Evolutionary conservation across 352 stramenopile species (phyloP), one percentile per base, ranked within the genome.

Genomic region (Blastocystis sp.): DNA sequence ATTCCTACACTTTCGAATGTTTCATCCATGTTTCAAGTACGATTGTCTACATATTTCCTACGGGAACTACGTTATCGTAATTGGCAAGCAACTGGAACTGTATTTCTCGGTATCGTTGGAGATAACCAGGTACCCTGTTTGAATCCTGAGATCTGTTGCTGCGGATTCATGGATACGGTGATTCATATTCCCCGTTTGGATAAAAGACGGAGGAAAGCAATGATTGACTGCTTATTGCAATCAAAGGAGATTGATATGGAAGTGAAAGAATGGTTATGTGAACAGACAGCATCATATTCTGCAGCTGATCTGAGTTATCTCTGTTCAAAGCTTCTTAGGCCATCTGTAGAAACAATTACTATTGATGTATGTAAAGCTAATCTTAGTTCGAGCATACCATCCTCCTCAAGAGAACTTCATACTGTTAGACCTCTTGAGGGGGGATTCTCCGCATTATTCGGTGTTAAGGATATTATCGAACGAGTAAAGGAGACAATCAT

Each of bases 201-300:
- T 35, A 84, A 84, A 40, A 33, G 27, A n/a, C 48, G 73, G 17
- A 27, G 73, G 11, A 27, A 27, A 24, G 53, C 24, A 0, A 42
- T 84, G 11, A 22, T 84, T 17, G 33, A 19, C 42, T n/a, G 48
- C 9, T 37, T 66, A 33, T 42, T 84, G 5, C 19, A 62, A 22
- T 19, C 11, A 13, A 7, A 27, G 9, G 5, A 64, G 15, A 5
- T 84, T 22, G 44, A 51, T 19, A 13, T n/a, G 27, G 17, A n/a
- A 13, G 44, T 69, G 9, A 48, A 69, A 24, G 73, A 84, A 6
- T 30, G 53, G 30, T 24, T 84, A 7, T 44, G 44, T 7, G 51
- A 64, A 13, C 48, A 84, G 40, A 84, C 73, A 11, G 73, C 73
- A 3, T 84, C 73, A 33, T 84, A 84, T n/a, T 51, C 48, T 2